phyloP scores from a whole-genome alignment of 768 basidiomycete species.

The Lactarius quietus region DNA sequence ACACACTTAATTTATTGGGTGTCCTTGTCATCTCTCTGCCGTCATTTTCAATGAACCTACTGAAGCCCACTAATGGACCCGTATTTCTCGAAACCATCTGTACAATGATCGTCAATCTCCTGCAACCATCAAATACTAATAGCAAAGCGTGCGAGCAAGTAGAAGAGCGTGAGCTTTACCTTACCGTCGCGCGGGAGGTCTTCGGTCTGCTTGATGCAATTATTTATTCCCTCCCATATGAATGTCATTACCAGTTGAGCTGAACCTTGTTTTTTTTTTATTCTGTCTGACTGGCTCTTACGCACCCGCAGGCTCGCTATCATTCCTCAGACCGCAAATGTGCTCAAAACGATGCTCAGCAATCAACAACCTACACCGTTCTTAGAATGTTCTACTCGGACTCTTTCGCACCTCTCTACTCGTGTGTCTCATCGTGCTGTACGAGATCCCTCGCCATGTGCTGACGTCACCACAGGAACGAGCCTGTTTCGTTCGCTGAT shows the following conservation, averaged over 20 bases:
- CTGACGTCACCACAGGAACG: slow-evolving; percentile 7
- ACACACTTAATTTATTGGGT: slow-evolving; percentile 21
- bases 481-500: slow-evolving; percentile 24
- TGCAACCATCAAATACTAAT: slow-evolving; percentile 16
- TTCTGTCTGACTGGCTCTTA: not conserved
- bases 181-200: slow-evolving; percentile 18
- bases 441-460: slow-evolving; percentile 37
- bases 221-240: slow-evolving; percentile 16
- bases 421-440: slow-evolving; percentile 44
- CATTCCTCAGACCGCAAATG: slow-evolving; percentile 39
- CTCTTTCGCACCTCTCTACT: slow-evolving; percentile 45
- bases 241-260: slow-evolving; percentile 18
- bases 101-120: slow-evolving; percentile 13
- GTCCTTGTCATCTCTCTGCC: slow-evolving; percentile 22
- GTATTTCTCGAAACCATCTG: slow-evolving; percentile 19
- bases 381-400: slow-evolving; percentile 36
- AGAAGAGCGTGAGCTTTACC: not conserved
- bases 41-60: slow-evolving; percentile 10
- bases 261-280: not conserved
- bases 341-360: slow-evolving; percentile 49
- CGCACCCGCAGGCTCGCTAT: slow-evolving; percentile 36
- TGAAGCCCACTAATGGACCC: slow-evolving; percentile 11
- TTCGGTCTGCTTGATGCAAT: slow-evolving; percentile 19
- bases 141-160: not conserved
- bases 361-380: slow-evolving; percentile 50